These are phyloP conservation scores for Lactarius deliciosus DNA, from an alignment of 768 basidiomycete genomes.

Conservation along the genomic window DNA sequence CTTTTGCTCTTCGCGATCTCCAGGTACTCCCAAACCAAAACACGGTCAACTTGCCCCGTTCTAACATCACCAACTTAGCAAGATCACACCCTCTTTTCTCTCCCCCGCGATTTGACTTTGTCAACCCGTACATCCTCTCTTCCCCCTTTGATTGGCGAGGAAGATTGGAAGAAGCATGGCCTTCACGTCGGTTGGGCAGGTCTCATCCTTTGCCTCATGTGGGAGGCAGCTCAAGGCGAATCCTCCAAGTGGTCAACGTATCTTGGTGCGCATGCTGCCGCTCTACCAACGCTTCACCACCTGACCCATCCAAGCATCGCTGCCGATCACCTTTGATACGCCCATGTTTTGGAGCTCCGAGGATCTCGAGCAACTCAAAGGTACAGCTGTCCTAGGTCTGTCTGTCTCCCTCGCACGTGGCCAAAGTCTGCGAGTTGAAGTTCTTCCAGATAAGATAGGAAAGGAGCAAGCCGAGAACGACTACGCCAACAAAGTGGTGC, in stretches of 20 bases:
- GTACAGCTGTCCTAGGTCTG: slow-evolving; percentile 85
- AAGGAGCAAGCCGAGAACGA: slow-evolving; percentile 76
- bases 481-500: slow-evolving; percentile 64
- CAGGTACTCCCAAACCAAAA: slow-evolving; percentile 45
- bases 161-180: slow-evolving; percentile 59
- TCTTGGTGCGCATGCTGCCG: slow-evolving; percentile 49
- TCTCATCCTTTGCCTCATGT: slow-evolving; percentile 93
- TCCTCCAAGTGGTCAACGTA: slow-evolving; percentile 71
- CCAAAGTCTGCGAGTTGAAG: not conserved
- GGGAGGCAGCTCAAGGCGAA: slow-evolving; percentile 71
- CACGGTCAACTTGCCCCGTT: slow-evolving; percentile 21
- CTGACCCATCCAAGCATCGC: slow-evolving; percentile 43
- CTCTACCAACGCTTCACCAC: not conserved
- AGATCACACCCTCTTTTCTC: slow-evolving; percentile 73
- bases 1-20: slow-evolving; percentile 67
- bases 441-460: slow-evolving; percentile 74
- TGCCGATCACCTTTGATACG: slow-evolving; percentile 77
- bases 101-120: slow-evolving; percentile 76
- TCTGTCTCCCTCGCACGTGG: slow-evolving; percentile 28
- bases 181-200: slow-evolving; percentile 81
- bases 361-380: slow-evolving; percentile 72
- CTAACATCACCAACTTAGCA: slow-evolving; percentile 44
- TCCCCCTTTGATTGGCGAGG: slow-evolving; percentile 54
- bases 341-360: slow-evolving; percentile 91
- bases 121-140: slow-evolving; percentile 76